Percentiles rank a stretch among this genome's conserved stretches.
phyloP scores from a whole-genome alignment of 805 yeast species.

The Hanseniaspora pseudoguilliermondii region DNA sequence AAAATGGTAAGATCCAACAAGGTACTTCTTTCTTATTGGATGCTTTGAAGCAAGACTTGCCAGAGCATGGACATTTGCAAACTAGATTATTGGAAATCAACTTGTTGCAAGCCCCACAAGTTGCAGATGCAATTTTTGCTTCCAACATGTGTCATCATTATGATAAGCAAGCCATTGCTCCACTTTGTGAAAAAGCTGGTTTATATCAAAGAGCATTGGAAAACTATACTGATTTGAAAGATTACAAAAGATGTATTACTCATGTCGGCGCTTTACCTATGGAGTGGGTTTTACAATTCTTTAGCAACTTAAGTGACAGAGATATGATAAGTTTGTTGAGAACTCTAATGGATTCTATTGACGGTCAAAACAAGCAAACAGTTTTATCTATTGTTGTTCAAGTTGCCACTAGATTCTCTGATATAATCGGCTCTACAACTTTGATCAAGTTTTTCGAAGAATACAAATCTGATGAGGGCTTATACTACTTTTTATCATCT shows the following conservation, averaged over 20 bases:
- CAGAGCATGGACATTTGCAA: slow-evolving; percentile 91
- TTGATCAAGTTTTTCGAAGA: slow-evolving; percentile 88
- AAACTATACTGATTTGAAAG: slow-evolving; percentile 86
- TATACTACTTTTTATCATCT: slow-evolving; percentile 83
- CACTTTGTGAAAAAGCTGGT: slow-evolving; percentile 91
- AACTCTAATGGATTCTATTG: slow-evolving; percentile 67
- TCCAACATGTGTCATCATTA: slow-evolving; percentile 91
- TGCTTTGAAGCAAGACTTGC: slow-evolving; percentile 85
- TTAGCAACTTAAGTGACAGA: slow-evolving; percentile 88
- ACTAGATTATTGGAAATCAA: slow-evolving; percentile 88
- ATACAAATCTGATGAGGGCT: slow-evolving; percentile 82
- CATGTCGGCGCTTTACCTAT: slow-evolving; percentile 74
- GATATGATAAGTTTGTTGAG: slow-evolving; percentile 79
- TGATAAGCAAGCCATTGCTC: slow-evolving; percentile 86
- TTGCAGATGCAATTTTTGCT: slow-evolving; percentile 95
- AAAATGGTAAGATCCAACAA: slow-evolving; percentile 89
- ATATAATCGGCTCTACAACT: slow-evolving; percentile 73
- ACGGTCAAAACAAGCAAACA: slow-evolving; percentile 49
- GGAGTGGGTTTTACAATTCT: slow-evolving; percentile 87
- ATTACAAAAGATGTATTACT: slow-evolving; percentile 86
- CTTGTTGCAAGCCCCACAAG: slow-evolving; percentile 94
- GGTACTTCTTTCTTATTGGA: slow-evolving; percentile 95
- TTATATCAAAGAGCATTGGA: slow-evolving; percentile 90
- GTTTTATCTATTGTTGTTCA: slow-evolving; percentile 77
- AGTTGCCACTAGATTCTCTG: slow-evolving; percentile 93